Evolutionary conservation across 371 early-diverging fungal species (phyloP).

Genomic region (Chytridium lagenaria): DNA sequence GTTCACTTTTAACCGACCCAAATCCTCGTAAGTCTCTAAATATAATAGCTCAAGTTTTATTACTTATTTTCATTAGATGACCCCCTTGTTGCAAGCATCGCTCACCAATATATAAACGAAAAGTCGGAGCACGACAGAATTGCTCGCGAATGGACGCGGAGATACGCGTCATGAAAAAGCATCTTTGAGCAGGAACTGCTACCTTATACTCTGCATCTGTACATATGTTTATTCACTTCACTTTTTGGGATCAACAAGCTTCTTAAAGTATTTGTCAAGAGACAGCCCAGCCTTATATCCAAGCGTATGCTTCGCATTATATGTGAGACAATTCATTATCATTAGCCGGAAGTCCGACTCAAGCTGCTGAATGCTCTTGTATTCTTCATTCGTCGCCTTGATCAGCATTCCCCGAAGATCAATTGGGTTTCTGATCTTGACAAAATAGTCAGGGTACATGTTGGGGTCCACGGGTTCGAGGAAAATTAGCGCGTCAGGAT

Average conservation of each 20-base stretch:
- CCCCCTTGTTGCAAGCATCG: slow-evolving; percentile 91
- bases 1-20: slow-evolving; percentile 90
- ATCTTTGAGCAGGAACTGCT: too few relatives aligned
- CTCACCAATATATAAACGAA: slow-evolving; percentile 87
- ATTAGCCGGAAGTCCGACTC: slow-evolving; percentile 62
- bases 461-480: slow-evolving; percentile 50
- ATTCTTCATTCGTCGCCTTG: slow-evolving; percentile 60
- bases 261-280: slow-evolving; percentile 36
- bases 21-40: slow-evolving; percentile 73
- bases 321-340: slow-evolving; percentile 78
- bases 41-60: not conserved
- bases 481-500: slow-evolving; percentile 43
- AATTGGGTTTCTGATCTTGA: slow-evolving; percentile 73
- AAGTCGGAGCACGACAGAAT: slow-evolving; percentile 88
- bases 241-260: not conserved
- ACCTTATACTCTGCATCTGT: not conserved
- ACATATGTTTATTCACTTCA: not conserved
- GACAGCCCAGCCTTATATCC: slow-evolving; percentile 39
- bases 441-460: slow-evolving; percentile 62
- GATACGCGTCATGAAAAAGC: slow-evolving; percentile 62
- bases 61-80: slow-evolving; percentile 65
- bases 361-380: slow-evolving; percentile 57
- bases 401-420: slow-evolving; percentile 72
- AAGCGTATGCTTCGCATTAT: slow-evolving; percentile 47
- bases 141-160: slow-evolving; percentile 93